phyloP scores from a whole-genome alignment of 768 basidiomycete species.

The Pleurotus cornucopiae region DNA sequence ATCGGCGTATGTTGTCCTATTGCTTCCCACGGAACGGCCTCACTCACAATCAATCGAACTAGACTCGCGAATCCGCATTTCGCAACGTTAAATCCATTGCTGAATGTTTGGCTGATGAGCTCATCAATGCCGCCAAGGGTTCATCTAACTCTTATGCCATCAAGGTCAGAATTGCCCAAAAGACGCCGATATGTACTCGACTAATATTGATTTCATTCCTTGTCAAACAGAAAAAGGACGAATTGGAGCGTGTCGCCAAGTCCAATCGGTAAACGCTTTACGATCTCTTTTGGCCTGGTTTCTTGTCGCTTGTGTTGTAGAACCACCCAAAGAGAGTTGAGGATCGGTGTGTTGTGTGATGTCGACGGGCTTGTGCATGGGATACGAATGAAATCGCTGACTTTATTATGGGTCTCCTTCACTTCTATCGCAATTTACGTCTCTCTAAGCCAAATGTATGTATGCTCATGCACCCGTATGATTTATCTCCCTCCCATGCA shows the following conservation, averaged over 20 bases:
- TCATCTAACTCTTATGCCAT: slow-evolving; percentile 99
- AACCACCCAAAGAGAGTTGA: not conserved
- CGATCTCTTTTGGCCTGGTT: not conserved
- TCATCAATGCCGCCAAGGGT: slow-evolving; percentile 99
- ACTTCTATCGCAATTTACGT: not conserved
- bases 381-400: not conserved
- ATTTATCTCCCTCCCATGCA: not conserved
- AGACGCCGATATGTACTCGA: not conserved
- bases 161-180: slow-evolving; percentile 58
- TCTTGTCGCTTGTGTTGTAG: not conserved
- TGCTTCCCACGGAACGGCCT: not conserved
- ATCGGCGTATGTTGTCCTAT: slow-evolving; percentile 68
- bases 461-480: not conserved
- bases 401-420: not conserved
- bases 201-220: slow-evolving; percentile 7
- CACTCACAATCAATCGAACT: slow-evolving; percentile 10
- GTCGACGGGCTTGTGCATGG: not conserved
- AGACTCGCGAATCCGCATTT: slow-evolving; percentile 99
- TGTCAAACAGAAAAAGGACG: slow-evolving; percentile 85
- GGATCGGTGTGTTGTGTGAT: not conserved
- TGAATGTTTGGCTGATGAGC: slow-evolving; percentile 98
- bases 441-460: slow-evolving; percentile 4
- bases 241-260: slow-evolving; percentile 99
- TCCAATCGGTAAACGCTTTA: slow-evolving; percentile 83
- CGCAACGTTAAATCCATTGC: slow-evolving; percentile 99